These are phyloP conservation scores for Fraxinus greggii DNA, from an alignment of 305 asterid species.

Conservation along the genomic window DNA sequence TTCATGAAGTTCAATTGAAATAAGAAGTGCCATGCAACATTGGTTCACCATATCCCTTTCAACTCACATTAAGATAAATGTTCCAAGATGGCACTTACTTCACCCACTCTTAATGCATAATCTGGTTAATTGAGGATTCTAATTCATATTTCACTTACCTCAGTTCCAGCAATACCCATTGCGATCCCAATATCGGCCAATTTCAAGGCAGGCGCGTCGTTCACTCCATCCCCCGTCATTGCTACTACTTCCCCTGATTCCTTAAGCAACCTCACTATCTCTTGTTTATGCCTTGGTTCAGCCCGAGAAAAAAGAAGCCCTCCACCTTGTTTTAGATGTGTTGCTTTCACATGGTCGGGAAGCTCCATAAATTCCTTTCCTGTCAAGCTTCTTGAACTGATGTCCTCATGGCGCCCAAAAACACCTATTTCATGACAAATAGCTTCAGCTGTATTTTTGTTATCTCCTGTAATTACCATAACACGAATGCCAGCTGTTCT, in stretches of 20 bases:
- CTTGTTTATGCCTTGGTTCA: constrained; percentile 93
- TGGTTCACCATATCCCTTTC: background rate
- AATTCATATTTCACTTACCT: constrained; percentile 38
- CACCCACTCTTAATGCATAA: background rate
- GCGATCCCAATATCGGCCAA: constrained; percentile 94
- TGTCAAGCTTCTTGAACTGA: constrained; percentile 61
- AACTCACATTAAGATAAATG: background rate
- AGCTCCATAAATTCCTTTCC: constrained; percentile 70
- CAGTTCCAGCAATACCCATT: constrained; percentile 93
- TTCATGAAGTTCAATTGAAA: background rate
- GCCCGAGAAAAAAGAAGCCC: constrained; percentile 96
- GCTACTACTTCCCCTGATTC: constrained; percentile 93
- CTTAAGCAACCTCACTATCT: constrained; percentile 87
- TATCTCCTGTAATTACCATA: constrained; percentile 91
- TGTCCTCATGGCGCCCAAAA: constrained; percentile 58
- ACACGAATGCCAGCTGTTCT: constrained; percentile 89
- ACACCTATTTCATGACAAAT: constrained; percentile 90
- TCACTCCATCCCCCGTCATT: constrained; percentile 97
- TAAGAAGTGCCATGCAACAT: background rate
- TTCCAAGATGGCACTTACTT: background rate
- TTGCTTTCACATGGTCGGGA: constrained; percentile 38
- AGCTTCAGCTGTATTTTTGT: constrained; percentile 89
- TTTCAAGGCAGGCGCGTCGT: constrained; percentile 92
- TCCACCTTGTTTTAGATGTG: constrained; percentile 55
- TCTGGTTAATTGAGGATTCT: background rate